phyloP scores from a whole-genome alignment of 2,329 filamentous ascomycete genomes.

The Calonectria pseudoreteaudii region DNA sequence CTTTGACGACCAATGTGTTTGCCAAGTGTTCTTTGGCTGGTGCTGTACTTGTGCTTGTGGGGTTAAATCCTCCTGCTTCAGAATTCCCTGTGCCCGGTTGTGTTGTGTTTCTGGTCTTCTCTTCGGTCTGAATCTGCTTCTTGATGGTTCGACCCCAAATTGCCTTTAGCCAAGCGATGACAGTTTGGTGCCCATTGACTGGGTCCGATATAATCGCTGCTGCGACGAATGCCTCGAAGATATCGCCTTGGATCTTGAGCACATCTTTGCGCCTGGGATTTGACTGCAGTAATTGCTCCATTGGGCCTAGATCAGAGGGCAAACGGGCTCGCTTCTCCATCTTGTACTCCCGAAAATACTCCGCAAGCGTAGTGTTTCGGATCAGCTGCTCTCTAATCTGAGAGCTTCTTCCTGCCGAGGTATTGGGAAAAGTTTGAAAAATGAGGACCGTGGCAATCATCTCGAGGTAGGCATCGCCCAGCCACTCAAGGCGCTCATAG shows the following conservation, averaged over 20 bases:
- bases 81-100: not conserved
- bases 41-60: slow-evolving; percentile 3
- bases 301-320: slow-evolving; percentile 56
- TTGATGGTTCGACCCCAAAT: slow-evolving; percentile 78
- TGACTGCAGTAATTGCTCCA: slow-evolving; percentile 37
- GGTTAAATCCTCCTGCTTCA: not conserved
- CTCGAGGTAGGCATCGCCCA: slow-evolving; percentile 89
- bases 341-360: slow-evolving; percentile 77
- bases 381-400: slow-evolving; percentile 84
- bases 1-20: slow-evolving; percentile 62
- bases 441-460: slow-evolving; percentile 81
- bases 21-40: slow-evolving; percentile 48
- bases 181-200: slow-evolving; percentile 68
- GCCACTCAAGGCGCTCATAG: slow-evolving; percentile 89
- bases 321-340: slow-evolving; percentile 74
- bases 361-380: slow-evolving; percentile 81
- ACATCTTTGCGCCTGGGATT: slow-evolving; percentile 62
- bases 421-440: slow-evolving; percentile 74
- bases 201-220: slow-evolving; percentile 79
- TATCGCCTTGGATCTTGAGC: slow-evolving; percentile 83
- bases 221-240: slow-evolving; percentile 92
- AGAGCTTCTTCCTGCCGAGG: slow-evolving; percentile 76
- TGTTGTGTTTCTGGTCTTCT: slow-evolving; percentile 35
- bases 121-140: slow-evolving; percentile 62
- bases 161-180: slow-evolving; percentile 77